These are phyloP conservation scores for Mollisia scopiformis DNA, from an alignment of 2,329 filamentous ascomycete species.

Conservation along the genomic window DNA sequence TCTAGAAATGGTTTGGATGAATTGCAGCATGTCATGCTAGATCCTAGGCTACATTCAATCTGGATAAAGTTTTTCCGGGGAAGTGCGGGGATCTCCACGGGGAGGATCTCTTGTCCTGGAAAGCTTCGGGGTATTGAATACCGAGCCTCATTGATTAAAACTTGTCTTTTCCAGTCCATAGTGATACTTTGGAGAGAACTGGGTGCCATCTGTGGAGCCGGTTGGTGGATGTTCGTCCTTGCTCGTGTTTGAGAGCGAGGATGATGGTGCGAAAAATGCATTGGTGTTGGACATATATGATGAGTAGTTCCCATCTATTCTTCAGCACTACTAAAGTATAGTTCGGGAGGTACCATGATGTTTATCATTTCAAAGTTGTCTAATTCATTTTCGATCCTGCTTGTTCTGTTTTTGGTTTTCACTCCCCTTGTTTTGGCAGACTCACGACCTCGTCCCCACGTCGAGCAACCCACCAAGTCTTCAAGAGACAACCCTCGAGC, in stretches of 20 bases:
- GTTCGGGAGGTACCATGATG: neutral
- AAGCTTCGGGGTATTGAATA: neutral
- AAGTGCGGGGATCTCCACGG: neutral
- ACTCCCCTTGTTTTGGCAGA: neutral
- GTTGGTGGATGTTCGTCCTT: neutral
- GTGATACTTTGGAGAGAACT: neutral
- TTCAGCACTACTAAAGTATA: no score
- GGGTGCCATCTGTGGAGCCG: neutral
- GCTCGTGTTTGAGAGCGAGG: neutral
- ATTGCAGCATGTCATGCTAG: no score
- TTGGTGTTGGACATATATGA: neutral
- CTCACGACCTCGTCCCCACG: neutral
- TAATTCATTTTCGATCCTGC: neutral
- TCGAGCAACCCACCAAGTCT: neutral
- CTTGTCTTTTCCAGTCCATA: neutral
- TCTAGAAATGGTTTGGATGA: no score
- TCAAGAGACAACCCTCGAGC: neutral
- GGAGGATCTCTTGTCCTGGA: neutral
- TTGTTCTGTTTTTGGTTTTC: neutral
- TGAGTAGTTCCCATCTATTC: no score
- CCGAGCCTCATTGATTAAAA: neutral
- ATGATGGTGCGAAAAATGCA: no score
- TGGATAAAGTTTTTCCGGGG: neutral
- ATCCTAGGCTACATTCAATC: no score
- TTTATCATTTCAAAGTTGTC: neutral